Percentiles rank a stretch among this genome's conserved stretches.
Evolutionary conservation across 148 eudicot species (phyloP).

Genomic region (Rhododendron williamsianum): DNA sequence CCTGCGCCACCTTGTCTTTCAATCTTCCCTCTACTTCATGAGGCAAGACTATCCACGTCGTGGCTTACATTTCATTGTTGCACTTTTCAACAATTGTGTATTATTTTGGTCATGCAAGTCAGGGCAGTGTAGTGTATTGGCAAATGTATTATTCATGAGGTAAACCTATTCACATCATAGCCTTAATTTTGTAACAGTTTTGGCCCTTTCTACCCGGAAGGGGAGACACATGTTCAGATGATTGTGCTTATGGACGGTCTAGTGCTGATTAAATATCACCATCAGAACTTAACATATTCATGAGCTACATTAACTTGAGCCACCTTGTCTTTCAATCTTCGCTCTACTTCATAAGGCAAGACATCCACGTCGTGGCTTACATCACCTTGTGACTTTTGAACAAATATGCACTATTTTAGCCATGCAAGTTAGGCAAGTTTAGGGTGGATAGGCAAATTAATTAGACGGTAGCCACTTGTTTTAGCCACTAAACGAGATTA

Average conservation of each 20-base stretch:
- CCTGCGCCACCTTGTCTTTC: constrained; percentile 17
- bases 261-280: constrained; percentile 11
- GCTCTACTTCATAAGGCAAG: neutral
- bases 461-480: neutral
- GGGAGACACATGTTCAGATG: neutral
- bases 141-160: neutral
- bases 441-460: neutral
- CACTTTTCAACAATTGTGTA: neutral
- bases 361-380: constrained; percentile 14
- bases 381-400: neutral
- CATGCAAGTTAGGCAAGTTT: neutral
- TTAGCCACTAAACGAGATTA: neutral
- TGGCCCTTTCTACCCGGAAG: neutral
- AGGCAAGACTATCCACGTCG: constrained; percentile 9
- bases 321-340: constrained; percentile 13
- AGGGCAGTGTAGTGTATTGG: neutral
- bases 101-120: neutral
- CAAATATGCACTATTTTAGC: neutral
- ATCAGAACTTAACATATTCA: constrained; percentile 16
- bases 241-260: constrained; percentile 22
- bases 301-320: constrained; percentile 11
- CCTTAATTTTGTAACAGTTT: neutral
- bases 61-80: constrained; percentile 11
- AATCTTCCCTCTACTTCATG: neutral
- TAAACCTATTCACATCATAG: neutral